Evolutionary conservation across 352 stramenopile species (phyloP), one percentile per base, ranked within the genome.

Genomic region (Pythium dissimile): DNA sequence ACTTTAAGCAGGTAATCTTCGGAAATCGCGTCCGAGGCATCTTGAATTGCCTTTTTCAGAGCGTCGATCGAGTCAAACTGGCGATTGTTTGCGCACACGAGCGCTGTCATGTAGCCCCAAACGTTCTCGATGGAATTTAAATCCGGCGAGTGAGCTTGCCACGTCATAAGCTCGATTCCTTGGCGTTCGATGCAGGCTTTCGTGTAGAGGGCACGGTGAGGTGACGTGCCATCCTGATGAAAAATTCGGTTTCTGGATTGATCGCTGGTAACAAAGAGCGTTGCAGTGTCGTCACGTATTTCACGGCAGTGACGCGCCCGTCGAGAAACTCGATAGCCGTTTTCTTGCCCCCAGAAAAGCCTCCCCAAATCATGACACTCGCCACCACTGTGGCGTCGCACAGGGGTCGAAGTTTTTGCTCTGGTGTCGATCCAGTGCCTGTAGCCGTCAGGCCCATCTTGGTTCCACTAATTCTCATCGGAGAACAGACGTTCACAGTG

Each of bases 381-480:
- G 23, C 31, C 47, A 45, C 47, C 47, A 21, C 18, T 35, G 47
- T 55, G 47, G 5, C 47, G 47, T 8, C 47, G 47, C 1, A 55
- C 23, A 2, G 9, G 8, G 5, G 45, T 10, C 47, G 18, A 12
- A 13, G 31, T 6, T 21, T 41, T 34, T 2, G 31, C 31, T 9
- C 34, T 5, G 18, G 32, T 45, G 23, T 55, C 47, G 12, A 55
- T 34, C 31, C 47, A 55, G 13, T 15, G 47, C 13, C 28, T 42
- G 47, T 55, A 55, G n/a, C 47, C 47, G 28, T 55, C 47, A 12
- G 47, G 34, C 1, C 34, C 47, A 20, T 55, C 47, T 3, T 45
- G 1, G 23, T 55, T 55, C 47, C 47, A 55, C 28, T 55, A 45
- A 31, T 55, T 55, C 47, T 45, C 47, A 20, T 55, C 31, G 16